Conservation (phyloP, 345 rosid genomes). For the Ceriops decandra region DNA sequence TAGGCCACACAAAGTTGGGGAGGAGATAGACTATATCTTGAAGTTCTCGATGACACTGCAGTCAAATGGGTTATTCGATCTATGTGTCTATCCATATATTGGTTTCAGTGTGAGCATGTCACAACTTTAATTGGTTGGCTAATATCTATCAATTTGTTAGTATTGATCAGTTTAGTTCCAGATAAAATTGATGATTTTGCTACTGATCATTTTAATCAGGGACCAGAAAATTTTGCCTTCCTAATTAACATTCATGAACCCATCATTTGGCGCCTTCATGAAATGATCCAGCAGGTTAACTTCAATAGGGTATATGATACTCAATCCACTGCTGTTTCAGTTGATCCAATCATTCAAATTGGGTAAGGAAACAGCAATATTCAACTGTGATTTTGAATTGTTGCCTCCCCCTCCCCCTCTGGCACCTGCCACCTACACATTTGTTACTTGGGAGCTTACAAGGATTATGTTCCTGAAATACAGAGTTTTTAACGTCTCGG, state of each 20-base stretch:
- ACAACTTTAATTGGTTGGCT: conserved; percentile 2
- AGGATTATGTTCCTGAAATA: conserved; percentile 21
- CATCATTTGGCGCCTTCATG: conserved; percentile 97
- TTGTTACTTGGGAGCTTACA: conserved; percentile 9
- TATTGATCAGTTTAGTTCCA: conserved; percentile 1
- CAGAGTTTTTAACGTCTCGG: conserved; percentile 86
- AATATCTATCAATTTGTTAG: neutral
- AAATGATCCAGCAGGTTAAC: conserved; percentile 89
- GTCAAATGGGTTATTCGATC: conserved; percentile 79
- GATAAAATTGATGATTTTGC: conserved; percentile 8
- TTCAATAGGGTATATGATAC: conserved; percentile 57
- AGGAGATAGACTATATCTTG: conserved; percentile 61
- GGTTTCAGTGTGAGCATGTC: conserved; percentile 61
- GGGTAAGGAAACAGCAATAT: conserved; percentile 48
- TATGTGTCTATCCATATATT: conserved; percentile 77
- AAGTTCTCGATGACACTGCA: conserved; percentile 77
- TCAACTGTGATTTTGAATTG: conserved; percentile 1
- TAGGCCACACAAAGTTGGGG: conserved; percentile 80
- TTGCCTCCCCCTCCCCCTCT: conserved; percentile 5
- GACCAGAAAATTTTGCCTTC: conserved; percentile 79
- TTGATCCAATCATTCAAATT: conserved; percentile 92
- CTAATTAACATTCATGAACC: conserved; percentile 94
- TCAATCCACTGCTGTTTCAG: conserved; percentile 79
- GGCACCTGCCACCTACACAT: neutral
- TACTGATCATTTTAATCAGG: conserved; percentile 41